Evolutionary conservation across 495 filamentous ascomycete genomes (phyloP), one percentile per base, ranked within the genome.

Genomic region (Neurospora terricola): DNA sequence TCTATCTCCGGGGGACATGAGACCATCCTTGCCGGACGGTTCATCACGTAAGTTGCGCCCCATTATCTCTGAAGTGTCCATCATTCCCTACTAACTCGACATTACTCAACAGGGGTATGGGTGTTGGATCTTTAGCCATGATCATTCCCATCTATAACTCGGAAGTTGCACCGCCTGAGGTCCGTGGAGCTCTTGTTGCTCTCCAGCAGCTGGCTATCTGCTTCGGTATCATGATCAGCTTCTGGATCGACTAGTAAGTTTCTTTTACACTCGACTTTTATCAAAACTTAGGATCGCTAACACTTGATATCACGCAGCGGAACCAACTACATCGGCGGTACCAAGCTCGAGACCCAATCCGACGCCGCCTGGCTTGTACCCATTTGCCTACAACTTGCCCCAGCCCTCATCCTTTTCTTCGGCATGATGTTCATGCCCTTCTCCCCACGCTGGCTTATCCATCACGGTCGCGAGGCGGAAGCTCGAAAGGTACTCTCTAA

Each of bases 381-480:
- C 0, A 88, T 91, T 42, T 88, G 87, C 70, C 78, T 91, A 9
- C 90, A 92, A 73, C 84, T 91, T 45, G 77, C 84, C 9, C 90
- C 91, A 0, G 89, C 90, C 0, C 71, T 88, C 0, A 79, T 90
- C 23, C 82, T 93, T 3, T 88, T 90, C 8, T 76, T 85, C 30
- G 92, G 92, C n/a, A 94, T 94, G 84, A 73, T 91, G 34, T 93
- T 93, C 80, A 86, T 96, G 88, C 93, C 92, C 2, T 93, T 93
- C 80, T 93, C 92, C 1, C 93, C 93, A 0, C 87, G 92, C 74
- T 94, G 92, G 92, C 83, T 95, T 1, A 79, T 92, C 23, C 90
- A 94, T 80, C 90, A 93, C 75, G 83, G 86, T 48, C 91, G 91
- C 36, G 91, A 93, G 77, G 86, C 86, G 1, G 91, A 95, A 73